phyloP scores from a whole-genome alignment of 495 filamentous ascomycete species.

The Trichoderma orchidacearum region DNA sequence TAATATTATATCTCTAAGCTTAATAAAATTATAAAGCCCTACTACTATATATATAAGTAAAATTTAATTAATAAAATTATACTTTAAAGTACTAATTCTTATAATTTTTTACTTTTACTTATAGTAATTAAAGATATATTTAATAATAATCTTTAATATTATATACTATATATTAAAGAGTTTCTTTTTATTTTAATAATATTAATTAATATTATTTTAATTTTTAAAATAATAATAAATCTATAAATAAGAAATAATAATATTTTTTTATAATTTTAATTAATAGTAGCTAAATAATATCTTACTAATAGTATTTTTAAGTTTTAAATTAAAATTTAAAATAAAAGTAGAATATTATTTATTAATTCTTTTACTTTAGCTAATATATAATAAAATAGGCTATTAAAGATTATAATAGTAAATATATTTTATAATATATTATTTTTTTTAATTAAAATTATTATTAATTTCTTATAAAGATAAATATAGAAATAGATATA shows the following conservation, averaged over 20 bases:
- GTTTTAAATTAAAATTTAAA: background rate
- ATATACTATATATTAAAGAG: background rate
- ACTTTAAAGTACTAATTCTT: background rate
- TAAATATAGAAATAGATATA: background rate
- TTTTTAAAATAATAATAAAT: background rate
- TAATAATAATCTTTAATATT: background rate
- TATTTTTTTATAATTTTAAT: background rate
- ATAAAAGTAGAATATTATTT: background rate
- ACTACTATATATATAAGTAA: background rate
- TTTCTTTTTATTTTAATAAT: background rate
- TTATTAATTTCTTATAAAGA: background rate
- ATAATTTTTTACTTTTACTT: background rate
- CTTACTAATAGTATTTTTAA: background rate
- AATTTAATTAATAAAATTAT: background rate
- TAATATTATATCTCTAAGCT: background rate
- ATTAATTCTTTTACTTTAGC: background rate
- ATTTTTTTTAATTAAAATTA: background rate
- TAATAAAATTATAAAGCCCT: background rate
- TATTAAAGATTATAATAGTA: background rate
- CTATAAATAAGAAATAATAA: background rate
- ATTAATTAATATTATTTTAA: background rate
- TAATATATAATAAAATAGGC: slow-evolving; percentile 1
- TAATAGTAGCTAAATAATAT: background rate
- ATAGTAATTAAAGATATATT: background rate
- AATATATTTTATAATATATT: slow-evolving; percentile 1